A percentile compares a stretch with the other conserved stretches of the same genome.
These are phyloP conservation scores for Tetrahymena malaccensis DNA, from an alignment of 73 alveolate genomes.

Conservation along the genomic window DNA sequence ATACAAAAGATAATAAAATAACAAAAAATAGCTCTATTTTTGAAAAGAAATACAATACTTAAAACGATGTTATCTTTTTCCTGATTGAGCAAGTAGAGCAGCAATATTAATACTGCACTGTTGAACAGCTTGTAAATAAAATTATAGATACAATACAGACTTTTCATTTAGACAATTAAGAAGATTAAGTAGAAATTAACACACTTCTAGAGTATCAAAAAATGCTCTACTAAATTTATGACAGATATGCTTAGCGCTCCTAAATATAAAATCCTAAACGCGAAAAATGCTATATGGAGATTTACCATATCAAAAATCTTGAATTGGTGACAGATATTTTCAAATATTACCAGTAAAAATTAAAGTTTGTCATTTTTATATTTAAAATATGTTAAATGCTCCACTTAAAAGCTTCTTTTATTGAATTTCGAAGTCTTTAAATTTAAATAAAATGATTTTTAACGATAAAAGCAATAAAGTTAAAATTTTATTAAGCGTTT, in stretches of 20 bases:
- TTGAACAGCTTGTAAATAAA: neutral
- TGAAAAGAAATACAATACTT: neutral
- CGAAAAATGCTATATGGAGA: neutral
- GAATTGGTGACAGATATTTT: neutral
- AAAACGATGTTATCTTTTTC: neutral
- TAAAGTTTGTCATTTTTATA: neutral
- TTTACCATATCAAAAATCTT: neutral
- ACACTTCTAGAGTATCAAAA: neutral
- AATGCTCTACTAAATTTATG: neutral
- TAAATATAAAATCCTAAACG: neutral
- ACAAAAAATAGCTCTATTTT: neutral
- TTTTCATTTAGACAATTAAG: neutral
- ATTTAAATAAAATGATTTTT: too few species aligned
- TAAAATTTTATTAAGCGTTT: too few species aligned
- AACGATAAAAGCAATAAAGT: too few species aligned
- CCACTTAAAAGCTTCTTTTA: too few species aligned
- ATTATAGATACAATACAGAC: neutral
- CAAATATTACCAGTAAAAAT: neutral
- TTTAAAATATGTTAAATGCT: neutral
- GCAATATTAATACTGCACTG: neutral
- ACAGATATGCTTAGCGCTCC: neutral
- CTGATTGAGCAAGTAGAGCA: neutral
- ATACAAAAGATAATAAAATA: neutral
- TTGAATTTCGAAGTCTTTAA: too few species aligned
- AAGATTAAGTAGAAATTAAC: neutral